Percentiles rank a stretch among this genome's conserved stretches.
phyloP scores from a whole-genome alignment of 176 grass and related monocot genomes.

The Oryza australiensis region DNA sequence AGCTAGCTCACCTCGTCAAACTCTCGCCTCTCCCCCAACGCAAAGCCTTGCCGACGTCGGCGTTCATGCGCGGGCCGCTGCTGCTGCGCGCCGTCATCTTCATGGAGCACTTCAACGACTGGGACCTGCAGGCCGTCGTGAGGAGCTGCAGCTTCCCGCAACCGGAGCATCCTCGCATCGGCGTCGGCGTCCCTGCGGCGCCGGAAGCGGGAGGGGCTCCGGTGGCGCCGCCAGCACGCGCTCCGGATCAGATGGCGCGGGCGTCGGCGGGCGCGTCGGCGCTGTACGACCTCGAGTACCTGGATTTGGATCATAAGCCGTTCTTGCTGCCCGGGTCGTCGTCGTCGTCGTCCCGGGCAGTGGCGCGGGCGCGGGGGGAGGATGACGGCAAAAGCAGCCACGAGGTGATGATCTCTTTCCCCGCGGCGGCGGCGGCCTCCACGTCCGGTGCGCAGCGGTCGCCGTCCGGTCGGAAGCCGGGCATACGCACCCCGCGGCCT shows the following conservation, averaged over 20 bases:
- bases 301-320: conserved; percentile 42
- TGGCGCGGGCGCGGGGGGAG: not conserved
- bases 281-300: conserved; percentile 38
- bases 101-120: conserved; percentile 80
- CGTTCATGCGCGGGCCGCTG: conserved; percentile 29
- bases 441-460: conserved; percentile 24
- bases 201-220: not conserved
- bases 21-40: not conserved
- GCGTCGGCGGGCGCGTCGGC: conserved; percentile 16
- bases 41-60: not conserved
- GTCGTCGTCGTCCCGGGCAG: conserved; percentile 2
- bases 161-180: not conserved
- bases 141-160: conserved; percentile 63
- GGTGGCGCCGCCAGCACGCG: not conserved
- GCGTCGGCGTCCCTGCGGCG: not conserved
- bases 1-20: conserved; percentile 28
- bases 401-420: conserved; percentile 53
- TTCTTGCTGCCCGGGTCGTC: conserved; percentile 1
- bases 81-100: not conserved
- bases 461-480: conserved; percentile 39
- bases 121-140: conserved; percentile 92
- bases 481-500: conserved; percentile 33
- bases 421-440: conserved; percentile 19
- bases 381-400: conserved; percentile 8
- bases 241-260: not conserved